These are phyloP conservation scores for Fusarium robinianum DNA, from an alignment of 2,329 filamentous ascomycete species.

Conservation along the genomic window DNA sequence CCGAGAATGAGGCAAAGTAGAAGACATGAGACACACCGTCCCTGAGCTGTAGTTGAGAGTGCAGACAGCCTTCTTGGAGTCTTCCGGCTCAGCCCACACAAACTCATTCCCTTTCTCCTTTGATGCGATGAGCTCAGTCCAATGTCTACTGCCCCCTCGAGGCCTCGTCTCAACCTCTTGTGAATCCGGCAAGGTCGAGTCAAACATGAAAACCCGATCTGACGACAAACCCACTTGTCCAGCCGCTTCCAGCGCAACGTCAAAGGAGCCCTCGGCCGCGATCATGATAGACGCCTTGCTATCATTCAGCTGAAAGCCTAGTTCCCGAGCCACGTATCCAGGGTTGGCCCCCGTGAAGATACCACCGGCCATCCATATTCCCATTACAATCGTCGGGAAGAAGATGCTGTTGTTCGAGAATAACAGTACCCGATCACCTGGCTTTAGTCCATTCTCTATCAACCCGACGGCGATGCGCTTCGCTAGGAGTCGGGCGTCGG, in stretches of 20 bases:
- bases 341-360: constrained; percentile 80
- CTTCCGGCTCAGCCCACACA: constrained; percentile 62
- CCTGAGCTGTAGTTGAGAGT: constrained; percentile 80
- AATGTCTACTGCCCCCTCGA: constrained; percentile 51
- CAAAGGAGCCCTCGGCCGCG: constrained; percentile 62
- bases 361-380: constrained; percentile 76
- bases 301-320: constrained; percentile 76
- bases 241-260: constrained; percentile 69
- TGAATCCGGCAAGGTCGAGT: constrained; percentile 57
- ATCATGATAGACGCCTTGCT: constrained; percentile 70
- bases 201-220: constrained; percentile 67
- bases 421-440: constrained; percentile 72
- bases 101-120: constrained; percentile 59
- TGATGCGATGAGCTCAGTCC: constrained; percentile 63
- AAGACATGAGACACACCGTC: constrained; percentile 48
- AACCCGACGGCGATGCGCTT: constrained; percentile 75
- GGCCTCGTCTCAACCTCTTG: constrained; percentile 16
- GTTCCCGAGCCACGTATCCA: constrained; percentile 67
- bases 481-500: constrained; percentile 69
- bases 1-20: neutral
- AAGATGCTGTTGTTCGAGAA: constrained; percentile 76
- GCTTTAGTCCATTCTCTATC: constrained; percentile 63
- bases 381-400: constrained; percentile 72
- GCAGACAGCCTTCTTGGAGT: constrained; percentile 59
- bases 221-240: constrained; percentile 57